A percentile compares a stretch with the other conserved stretches of the same genome.
These are phyloP conservation scores for Fusarium decemcellulare DNA, from an alignment of 2,329 filamentous ascomycete species.

Conservation along the genomic window DNA sequence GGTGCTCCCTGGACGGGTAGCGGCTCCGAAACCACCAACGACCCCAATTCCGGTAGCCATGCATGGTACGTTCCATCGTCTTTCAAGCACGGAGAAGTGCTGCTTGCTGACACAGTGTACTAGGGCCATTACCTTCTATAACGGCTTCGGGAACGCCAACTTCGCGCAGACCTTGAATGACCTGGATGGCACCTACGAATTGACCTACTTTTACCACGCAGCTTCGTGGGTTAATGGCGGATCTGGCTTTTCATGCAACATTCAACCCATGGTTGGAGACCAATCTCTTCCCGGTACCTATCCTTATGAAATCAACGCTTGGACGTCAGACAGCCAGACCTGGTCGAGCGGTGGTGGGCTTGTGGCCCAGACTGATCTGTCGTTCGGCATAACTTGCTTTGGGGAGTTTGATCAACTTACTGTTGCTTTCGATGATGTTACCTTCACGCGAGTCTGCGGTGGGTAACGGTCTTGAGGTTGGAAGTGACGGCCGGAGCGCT, in stretches of 20 bases:
- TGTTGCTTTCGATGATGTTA: too few species aligned
- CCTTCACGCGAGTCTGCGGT: too few species aligned
- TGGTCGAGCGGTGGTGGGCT: too few species aligned
- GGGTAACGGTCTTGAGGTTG: too few species aligned
- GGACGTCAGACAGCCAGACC: too few species aligned
- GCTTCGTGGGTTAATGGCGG: not conserved
- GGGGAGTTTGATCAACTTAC: too few species aligned
- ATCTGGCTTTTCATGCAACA: not conserved
- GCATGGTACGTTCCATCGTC: not conserved
- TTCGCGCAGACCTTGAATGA: not conserved
- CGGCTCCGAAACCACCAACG: not conserved
- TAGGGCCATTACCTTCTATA: not conserved
- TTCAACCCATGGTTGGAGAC: not conserved
- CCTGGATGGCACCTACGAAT: not conserved
- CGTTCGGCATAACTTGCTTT: too few species aligned
- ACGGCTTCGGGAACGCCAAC: not conserved
- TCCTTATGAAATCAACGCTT: too few species aligned
- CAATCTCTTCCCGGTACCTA: too few species aligned
- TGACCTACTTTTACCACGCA: not conserved
- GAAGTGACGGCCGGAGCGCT: too few species aligned
- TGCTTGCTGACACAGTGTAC: not conserved
- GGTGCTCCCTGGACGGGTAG: not conserved
- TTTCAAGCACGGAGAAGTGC: not conserved
- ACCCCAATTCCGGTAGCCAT: not conserved
- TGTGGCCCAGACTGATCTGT: too few species aligned